phyloP scores from a whole-genome alignment of 148 eudicot species.

The Silene uniflora region DNA sequence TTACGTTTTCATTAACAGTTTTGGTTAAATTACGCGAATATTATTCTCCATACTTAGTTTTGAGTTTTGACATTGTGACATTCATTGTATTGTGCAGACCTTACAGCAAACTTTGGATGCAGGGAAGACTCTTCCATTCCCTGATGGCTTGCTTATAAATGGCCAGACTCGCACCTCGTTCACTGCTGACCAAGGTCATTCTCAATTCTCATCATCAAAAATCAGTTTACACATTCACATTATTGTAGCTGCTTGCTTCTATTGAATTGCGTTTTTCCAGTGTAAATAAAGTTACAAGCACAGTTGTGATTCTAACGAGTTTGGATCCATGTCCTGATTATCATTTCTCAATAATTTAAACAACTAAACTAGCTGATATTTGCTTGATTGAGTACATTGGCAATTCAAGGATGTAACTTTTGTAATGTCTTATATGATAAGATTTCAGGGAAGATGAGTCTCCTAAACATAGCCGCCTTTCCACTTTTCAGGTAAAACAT shows the following conservation, averaged over 20 bases:
- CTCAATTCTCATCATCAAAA: not conserved
- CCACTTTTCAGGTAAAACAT: conserved; percentile 70
- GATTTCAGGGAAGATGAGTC: not conserved
- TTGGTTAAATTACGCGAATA: not conserved
- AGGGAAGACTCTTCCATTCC: conserved; percentile 63
- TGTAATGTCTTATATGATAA: not conserved
- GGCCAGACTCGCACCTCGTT: conserved; percentile 57
- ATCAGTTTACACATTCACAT: too few species aligned
- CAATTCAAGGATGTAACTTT: not conserved
- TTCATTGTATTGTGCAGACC: conserved; percentile 38
- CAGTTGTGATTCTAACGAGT: too few species aligned
- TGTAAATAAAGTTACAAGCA: too few species aligned
- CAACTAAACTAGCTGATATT: too few species aligned
- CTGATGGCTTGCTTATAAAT: conserved; percentile 78
- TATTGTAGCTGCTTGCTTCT: too few species aligned
- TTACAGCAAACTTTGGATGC: conserved; percentile 53
- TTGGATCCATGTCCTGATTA: too few species aligned
- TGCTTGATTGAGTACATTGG: not conserved
- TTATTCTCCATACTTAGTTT: not conserved
- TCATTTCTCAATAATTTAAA: too few species aligned
- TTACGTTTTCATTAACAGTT: not conserved
- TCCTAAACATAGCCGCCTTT: not conserved
- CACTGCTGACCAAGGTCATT: conserved; percentile 69
- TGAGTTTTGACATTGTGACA: not conserved
- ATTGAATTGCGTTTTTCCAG: too few species aligned